Evolutionary conservation across 805 yeast species (phyloP), one percentile per base, ranked within the genome.

Genomic region (Starmerella apis): DNA sequence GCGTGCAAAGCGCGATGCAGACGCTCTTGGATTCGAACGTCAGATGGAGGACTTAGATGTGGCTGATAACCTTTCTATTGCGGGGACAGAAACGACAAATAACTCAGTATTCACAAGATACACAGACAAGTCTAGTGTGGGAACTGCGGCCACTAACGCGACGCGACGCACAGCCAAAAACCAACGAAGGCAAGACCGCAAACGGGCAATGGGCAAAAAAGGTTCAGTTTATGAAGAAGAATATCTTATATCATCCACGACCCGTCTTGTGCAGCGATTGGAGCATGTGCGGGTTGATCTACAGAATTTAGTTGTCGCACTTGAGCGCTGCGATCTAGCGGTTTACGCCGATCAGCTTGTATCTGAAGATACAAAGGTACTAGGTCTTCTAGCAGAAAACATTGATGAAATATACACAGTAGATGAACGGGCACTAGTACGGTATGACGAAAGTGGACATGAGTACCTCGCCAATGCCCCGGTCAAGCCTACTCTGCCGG

Each of bases 151-250:
- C 63, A 92, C 98, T 0, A 96, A 97, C 25, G 96, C 92, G 2
- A 81, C 96, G 0, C 77, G 99, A 66, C 77, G 83, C 61, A 88
- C 98, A 0, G 77, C 94, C 6, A 92, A 92, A 69, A 92, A 92
- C 66, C 78, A 81, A 57, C 84, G 95, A 65, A 78, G 98, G 57
- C 96, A 90, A 67, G 98, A 90, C 63, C 78, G 98, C 61, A 92
- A 92, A 70, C 77, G 80, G 53, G 99, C 98, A 2, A 79, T 95
- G 60, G 99, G 99, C 53, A 86, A 94, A 71, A 92, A 92, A 70
- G 97, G 97, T 43, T 90, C 96, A 6, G 83, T 92, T 19, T 92
- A 92, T 62, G 99, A 92, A 66, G 98, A 92, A 65, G 97, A 92
- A 65, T 92, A 92, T 65, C 75, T 92, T 50, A 81, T 92, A 43